Evolutionary conservation across 1,284 basidiomycete genomes (phyloP).

Genomic region (Pseudozyma tsukubaensis): DNA sequence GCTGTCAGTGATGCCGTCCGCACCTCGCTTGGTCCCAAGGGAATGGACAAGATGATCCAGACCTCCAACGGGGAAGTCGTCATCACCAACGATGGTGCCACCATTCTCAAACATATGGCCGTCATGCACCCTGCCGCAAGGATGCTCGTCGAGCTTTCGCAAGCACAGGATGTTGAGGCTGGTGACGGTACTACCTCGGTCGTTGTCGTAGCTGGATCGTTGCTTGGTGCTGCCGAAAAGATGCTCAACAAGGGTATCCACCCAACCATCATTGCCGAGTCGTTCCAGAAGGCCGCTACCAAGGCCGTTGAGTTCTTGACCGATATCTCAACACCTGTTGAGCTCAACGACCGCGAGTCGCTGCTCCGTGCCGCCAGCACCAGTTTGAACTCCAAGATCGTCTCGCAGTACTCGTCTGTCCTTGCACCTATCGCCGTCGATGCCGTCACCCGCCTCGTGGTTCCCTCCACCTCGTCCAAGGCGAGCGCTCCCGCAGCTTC

Average conservation of each 20-base stretch:
- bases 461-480: constrained; percentile 19
- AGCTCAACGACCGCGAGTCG: constrained; percentile 86
- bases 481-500: constrained; percentile 18
- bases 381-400: constrained; percentile 98
- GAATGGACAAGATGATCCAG: constrained; percentile 99
- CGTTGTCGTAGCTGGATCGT: constrained; percentile 92
- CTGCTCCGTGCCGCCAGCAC: constrained; percentile 93
- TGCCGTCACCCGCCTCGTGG: constrained; percentile 75
- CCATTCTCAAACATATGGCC: constrained; percentile 96
- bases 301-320: constrained; percentile 95
- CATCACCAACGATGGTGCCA: constrained; percentile 99
- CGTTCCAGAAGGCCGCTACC: constrained; percentile 89
- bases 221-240: constrained; percentile 95
- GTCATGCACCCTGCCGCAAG: constrained; percentile 97
- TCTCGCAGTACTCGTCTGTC: constrained; percentile 97
- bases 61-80: constrained; percentile 95
- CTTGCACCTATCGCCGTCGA: constrained; percentile 96
- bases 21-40: constrained; percentile 94
- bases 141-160: constrained; percentile 95
- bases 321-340: constrained; percentile 91
- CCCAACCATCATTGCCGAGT: constrained; percentile 95
- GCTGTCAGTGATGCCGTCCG: constrained; percentile 97
- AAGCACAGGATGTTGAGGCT: constrained; percentile 97
- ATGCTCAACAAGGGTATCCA: constrained; percentile 94
- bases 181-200: constrained; percentile 99